Evolutionary conservation across 176 grass and related monocot species (phyloP).

Genomic region (Neostapfia colusana): DNA sequence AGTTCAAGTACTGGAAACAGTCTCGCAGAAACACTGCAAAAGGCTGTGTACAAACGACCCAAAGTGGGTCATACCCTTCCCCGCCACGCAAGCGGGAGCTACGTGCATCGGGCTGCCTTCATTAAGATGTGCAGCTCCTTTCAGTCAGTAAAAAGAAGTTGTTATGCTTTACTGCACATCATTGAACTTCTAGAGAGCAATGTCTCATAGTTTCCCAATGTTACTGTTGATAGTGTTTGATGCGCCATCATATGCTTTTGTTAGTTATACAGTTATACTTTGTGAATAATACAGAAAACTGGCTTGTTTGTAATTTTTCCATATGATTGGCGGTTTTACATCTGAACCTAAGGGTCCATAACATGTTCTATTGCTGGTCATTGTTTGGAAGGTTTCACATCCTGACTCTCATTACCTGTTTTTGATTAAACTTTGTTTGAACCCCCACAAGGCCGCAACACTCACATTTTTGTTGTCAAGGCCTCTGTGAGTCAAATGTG

Average conservation of each 20-base stretch:
- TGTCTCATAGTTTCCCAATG: neutral
- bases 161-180: neutral
- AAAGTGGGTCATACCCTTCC: too few species aligned
- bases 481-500: too few species aligned
- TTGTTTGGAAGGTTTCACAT: neutral
- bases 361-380: neutral
- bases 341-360: neutral
- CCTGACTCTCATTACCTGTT: neutral
- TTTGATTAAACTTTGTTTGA: neutral
- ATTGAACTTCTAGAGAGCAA: conserved; percentile 9
- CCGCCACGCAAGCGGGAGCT: too few species aligned
- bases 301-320: neutral
- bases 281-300: neutral
- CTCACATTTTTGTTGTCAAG: neutral
- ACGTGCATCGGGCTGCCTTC: too few species aligned
- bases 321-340: neutral
- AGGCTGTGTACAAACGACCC: too few species aligned
- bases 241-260: conserved; percentile 7
- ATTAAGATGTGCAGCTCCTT: neutral
- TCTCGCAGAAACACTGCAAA: too few species aligned
- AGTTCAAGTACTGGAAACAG: too few species aligned
- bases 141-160: neutral
- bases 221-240: conserved; percentile 9
- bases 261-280: conserved; percentile 7
- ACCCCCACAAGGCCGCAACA: neutral